Evolutionary conservation across 164 flowering plant genomes (phyloP).

Genomic region (Magnolia changhungtana): DNA sequence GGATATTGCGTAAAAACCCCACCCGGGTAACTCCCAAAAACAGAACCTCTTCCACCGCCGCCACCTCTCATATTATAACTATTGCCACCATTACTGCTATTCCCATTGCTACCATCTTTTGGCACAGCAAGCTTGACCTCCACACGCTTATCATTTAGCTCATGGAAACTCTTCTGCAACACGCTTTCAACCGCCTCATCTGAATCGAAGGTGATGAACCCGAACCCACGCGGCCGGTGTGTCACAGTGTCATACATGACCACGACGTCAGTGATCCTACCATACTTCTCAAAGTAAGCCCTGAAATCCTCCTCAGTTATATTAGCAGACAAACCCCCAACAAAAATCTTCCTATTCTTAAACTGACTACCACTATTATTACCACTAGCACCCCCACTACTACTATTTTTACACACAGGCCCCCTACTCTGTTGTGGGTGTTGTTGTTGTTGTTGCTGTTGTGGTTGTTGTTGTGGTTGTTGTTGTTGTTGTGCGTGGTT

Average conservation of each 20-base stretch:
- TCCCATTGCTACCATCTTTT: conserved; percentile 27
- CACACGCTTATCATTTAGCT: conserved; percentile 52
- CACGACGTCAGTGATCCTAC: conserved; percentile 60
- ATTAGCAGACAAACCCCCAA: conserved; percentile 68
- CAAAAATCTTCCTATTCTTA: conserved; percentile 72
- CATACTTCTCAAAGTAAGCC: conserved; percentile 61
- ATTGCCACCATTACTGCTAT: background rate
- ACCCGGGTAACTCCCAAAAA: conserved; percentile 7
- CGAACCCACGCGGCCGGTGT: conserved; percentile 70
- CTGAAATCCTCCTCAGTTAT: conserved; percentile 58
- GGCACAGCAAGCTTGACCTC: conserved; percentile 85
- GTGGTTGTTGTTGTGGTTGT: conserved; percentile 28
- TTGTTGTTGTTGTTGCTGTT: conserved; percentile 30
- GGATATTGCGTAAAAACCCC: conserved; percentile 12
- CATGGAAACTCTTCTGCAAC: conserved; percentile 49
- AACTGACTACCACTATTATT: conserved; percentile 21
- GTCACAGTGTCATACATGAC: conserved; percentile 65
- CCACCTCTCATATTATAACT: background rate
- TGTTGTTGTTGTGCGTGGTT: conserved; percentile 34
- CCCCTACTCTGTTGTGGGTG: conserved; percentile 26
- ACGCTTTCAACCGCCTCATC: conserved; percentile 72
- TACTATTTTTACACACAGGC: conserved; percentile 11
- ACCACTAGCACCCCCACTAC: conserved; percentile 11
- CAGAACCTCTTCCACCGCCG: conserved; percentile 3
- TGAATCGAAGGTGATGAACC: conserved; percentile 65